phyloP scores from a whole-genome alignment of 2,329 filamentous ascomycete species.

The Arthroderma sp. region DNA sequence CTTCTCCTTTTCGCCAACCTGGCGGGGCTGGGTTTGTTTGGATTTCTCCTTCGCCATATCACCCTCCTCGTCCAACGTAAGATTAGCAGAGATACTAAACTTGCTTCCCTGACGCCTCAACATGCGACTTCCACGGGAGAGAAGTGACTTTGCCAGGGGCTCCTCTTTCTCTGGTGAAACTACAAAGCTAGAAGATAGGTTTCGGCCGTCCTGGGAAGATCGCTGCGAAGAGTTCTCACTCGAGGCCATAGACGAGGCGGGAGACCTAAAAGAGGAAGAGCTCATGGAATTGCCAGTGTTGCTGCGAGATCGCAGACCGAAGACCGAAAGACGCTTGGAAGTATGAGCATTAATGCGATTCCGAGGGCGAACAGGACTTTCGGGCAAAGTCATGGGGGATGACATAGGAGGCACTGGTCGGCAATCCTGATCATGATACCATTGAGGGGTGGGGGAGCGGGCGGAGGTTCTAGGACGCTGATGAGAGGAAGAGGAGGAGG shows the following conservation, averaged over 20 bases:
- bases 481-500: conserved; percentile 1
- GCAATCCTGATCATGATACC: conserved; percentile 9
- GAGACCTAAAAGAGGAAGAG: conserved; percentile 32
- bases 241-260: conserved; percentile 31
- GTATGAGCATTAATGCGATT: conserved; percentile 18
- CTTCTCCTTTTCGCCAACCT: conserved; percentile 15
- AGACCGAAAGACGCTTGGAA: conserved; percentile 28
- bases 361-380: conserved; percentile 4
- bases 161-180: conserved; percentile 22
- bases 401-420: conserved; percentile 9
- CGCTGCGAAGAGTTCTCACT: conserved; percentile 19
- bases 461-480: conserved; percentile 4
- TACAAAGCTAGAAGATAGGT: conserved; percentile 15
- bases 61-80: conserved; percentile 25
- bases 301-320: conserved; percentile 27
- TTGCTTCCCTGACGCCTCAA: conserved; percentile 35
- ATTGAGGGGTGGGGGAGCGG: conserved; percentile 4
- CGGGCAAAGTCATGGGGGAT: conserved; percentile 6
- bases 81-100: conserved; percentile 29
- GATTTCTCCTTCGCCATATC: conserved; percentile 21
- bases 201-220: conserved; percentile 22
- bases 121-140: conserved; percentile 34
- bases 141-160: conserved; percentile 26
- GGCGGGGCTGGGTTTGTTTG: conserved; percentile 7
- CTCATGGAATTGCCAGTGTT: conserved; percentile 38